A percentile compares a stretch with the other conserved stretches of the same genome.
phyloP scores from a whole-genome alignment of 345 rosid species.

The Hibiscus syriacus region DNA sequence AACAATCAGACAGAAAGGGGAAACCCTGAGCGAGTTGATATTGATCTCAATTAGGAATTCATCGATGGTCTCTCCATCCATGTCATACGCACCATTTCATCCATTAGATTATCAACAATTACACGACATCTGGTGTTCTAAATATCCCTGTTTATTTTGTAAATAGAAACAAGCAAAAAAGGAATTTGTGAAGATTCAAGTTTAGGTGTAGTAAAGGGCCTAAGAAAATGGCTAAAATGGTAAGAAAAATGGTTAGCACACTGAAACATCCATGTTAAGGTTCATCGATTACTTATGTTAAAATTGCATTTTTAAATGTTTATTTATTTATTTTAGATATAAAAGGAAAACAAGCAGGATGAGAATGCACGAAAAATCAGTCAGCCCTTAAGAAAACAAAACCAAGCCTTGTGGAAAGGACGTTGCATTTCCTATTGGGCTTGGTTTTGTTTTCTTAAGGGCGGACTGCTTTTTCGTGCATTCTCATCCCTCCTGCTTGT shows the following conservation, averaged over 20 bases:
- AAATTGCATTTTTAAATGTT: neutral
- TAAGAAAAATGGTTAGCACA: conserved; percentile 12
- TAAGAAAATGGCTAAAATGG: conserved; percentile 15
- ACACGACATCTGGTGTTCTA: conserved; percentile 28
- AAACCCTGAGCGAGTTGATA: conserved; percentile 56
- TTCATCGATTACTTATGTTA: conserved; percentile 19
- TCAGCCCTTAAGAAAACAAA: too few species aligned
- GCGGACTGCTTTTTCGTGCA: too few species aligned
- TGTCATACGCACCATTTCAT: conserved; percentile 9
- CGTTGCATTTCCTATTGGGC: too few species aligned
- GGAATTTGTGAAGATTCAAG: conserved; percentile 35
- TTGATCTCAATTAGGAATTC: conserved; percentile 55
- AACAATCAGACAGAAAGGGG: conserved; percentile 68
- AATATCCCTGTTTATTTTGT: conserved; percentile 34
- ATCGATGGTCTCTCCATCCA: neutral
- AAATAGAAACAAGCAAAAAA: conserved; percentile 35
- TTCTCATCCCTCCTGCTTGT: too few species aligned
- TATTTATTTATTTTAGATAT: too few species aligned
- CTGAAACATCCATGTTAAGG: conserved; percentile 21
- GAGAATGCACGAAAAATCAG: too few species aligned
- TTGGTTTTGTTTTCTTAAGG: too few species aligned
- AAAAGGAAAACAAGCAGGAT: too few species aligned
- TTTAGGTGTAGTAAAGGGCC: conserved; percentile 29
- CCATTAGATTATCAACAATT: conserved; percentile 1
- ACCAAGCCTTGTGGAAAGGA: too few species aligned